These are phyloP conservation scores for Suillus clintonianus DNA, from an alignment of 768 basidiomycete species.

Conservation along the genomic window DNA sequence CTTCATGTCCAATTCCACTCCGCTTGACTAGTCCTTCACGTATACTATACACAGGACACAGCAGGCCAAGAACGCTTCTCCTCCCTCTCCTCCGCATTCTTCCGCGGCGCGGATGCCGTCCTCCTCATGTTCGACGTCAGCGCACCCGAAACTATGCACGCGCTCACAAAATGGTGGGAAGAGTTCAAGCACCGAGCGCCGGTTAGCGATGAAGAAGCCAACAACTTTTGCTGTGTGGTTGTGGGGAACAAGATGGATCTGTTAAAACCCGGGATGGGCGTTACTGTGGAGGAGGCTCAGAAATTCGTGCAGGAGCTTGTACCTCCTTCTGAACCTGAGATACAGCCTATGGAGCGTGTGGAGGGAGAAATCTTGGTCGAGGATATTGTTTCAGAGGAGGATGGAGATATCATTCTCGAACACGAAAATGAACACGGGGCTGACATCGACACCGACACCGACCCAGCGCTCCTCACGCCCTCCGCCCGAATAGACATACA, in stretches of 20 bases:
- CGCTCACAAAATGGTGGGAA: slow-evolving; percentile 74
- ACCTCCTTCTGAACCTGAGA: slow-evolving; percentile 32
- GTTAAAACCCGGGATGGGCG: slow-evolving; percentile 22
- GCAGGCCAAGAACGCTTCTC: slow-evolving; percentile 91
- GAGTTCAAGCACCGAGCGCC: slow-evolving; percentile 73
- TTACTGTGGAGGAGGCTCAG: slow-evolving; percentile 47
- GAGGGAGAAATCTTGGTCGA: slow-evolving; percentile 15
- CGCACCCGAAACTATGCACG: slow-evolving; percentile 56
- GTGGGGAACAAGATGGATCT: slow-evolving; percentile 81
- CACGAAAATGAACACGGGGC: slow-evolving; percentile 8
- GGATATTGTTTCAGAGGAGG: slow-evolving; percentile 10
- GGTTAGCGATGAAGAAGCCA: slow-evolving; percentile 59
- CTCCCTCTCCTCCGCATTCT: slow-evolving; percentile 78
- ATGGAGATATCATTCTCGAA: slow-evolving; percentile 15
- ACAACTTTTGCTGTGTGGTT: slow-evolving; percentile 70
- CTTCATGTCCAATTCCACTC: too few relatives aligned
- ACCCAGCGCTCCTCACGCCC: slow-evolving; percentile 9
- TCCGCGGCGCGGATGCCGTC: slow-evolving; percentile 81
- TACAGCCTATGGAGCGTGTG: slow-evolving; percentile 12
- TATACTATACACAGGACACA: slow-evolving; percentile 63
- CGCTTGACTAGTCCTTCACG: too few relatives aligned
- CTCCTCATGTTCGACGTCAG: slow-evolving; percentile 83
- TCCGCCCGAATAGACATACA: slow-evolving; percentile 22
- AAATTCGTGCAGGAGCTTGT: slow-evolving; percentile 60
- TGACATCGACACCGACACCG: slow-evolving; percentile 8